Base-by-base conservation (phyloP, 2,329 filamentous ascomycete genomes). In the Aspergillus glaucus region DNA sequence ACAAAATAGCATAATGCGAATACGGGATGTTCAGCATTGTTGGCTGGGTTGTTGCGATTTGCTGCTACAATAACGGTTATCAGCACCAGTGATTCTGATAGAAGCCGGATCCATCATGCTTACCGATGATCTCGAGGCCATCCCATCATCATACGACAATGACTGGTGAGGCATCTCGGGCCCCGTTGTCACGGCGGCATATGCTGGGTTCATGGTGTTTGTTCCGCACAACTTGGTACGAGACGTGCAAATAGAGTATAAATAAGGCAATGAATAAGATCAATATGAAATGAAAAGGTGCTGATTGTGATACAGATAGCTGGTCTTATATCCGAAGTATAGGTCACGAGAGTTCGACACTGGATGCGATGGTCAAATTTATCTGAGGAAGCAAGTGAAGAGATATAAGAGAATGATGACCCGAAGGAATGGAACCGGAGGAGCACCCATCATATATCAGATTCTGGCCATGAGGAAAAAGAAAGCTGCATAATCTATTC, bases 1-100 rank as follows among this genome's bases (percentile, higher is more conserved):
- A 70, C 34, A 70, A 58, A 48, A 69, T 54, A n/a, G 65, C 66
- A 43, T 63, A 70, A 45, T 69, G 67, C 5, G 61, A 57, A 30
- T 66, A 65, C 21, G 63, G 60, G 9, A 64, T 54, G 17, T 59
- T 54, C 9, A 58, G 46, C 36, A 51, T 50, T 17, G 48, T 45
- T 14, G 55, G 41, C 46, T 55, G 55, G 10, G 57, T 54, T 32
- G 56, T 50, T 45, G 53, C 47, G 26, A 53, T 49, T 2, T 59
- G 42, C 59, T 63, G 45, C 21, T 26, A 4, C 24, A n/a, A 43
- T 12, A 21, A 26, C 24, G 22, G 21, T 19, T 12, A 22, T 41
- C 19, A 15, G 45, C 14, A 52, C 52, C 43, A 52, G 47, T 49
- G 37, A 17, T 22, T 6, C 10, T 19, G n/a, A 40, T 21, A 19